Evolutionary conservation across 176 grass and related monocot species (phyloP), one percentile per base, ranked within the genome.

Genomic region (Raddia guianensis): DNA sequence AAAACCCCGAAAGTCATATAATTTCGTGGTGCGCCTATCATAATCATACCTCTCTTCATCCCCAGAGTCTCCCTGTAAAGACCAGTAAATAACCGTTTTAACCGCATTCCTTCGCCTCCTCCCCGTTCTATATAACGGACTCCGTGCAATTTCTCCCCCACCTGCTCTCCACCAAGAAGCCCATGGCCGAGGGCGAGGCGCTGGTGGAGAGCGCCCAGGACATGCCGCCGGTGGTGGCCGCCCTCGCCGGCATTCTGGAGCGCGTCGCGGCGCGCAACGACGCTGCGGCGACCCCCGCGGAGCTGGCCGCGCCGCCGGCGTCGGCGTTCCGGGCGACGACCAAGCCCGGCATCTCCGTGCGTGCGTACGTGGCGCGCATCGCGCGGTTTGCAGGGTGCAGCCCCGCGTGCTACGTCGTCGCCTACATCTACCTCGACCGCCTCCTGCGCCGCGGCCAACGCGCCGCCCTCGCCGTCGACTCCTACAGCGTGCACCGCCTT

Each of bases 341-440:
- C 73, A 87, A 80, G 89, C 92, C 92, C 6, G 34, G 34, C 21
- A 89, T 89, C 84, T 87, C 92, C 4, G 90, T 92, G 55, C 84
- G 87, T 50, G 37, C 87, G 72, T 95, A 92, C 72, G 77, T 82
- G 75, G 87, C 90, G 83, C 87, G 89, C 52, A 84, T 95, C 78
- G 79, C 79, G 15, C 75, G 73, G 71, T 87, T 89, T 65, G 89
- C 89, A 64, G 68, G 83, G 46, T 95, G 92, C 86, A 95, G 92
- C 80, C 73, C 67, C 19, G 67, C 87, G 55, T 95, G 92, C 90
- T 95, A 85, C 74, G 89, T 87, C 81, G 85, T 92, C 35, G 89
- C 92, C 45, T 92, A 92, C 87, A 84, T 92, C 34, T 95, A 89
- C 92, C 87, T 92, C 47, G 92, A 95, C 86, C 89, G 90, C 51